phyloP scores from a whole-genome alignment of 352 stramenopile species.

The Bremia lactucae region DNA sequence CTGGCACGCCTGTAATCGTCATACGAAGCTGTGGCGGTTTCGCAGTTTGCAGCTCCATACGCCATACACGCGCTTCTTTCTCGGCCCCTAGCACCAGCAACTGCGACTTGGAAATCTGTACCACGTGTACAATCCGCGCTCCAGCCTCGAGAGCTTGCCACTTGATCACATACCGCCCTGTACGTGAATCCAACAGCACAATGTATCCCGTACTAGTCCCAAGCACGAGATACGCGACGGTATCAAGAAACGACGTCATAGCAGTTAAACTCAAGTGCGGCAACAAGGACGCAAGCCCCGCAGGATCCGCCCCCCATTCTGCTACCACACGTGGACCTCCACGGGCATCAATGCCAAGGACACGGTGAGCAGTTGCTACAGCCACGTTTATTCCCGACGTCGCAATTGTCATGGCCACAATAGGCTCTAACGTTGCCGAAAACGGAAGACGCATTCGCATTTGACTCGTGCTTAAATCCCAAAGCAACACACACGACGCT shows the following conservation, averaged over 20 bases:
- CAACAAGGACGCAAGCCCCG: constrained; percentile 10
- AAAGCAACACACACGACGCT: constrained; percentile 40
- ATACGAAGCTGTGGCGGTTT: constrained; percentile 28
- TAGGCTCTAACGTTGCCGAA: constrained; percentile 22
- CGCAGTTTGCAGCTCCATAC: constrained; percentile 25
- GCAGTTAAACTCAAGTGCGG: constrained; percentile 21
- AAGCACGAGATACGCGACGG: constrained; percentile 23
- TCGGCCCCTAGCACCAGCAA: constrained; percentile 53
- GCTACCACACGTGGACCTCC: constrained; percentile 35
- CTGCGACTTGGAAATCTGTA: constrained; percentile 43
- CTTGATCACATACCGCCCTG: constrained; percentile 27
- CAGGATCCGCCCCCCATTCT: constrained; percentile 52
- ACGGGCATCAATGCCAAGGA: constrained; percentile 41
- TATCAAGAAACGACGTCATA: constrained; percentile 26
- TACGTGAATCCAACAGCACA: constrained; percentile 44
- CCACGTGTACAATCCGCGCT: constrained; percentile 33
- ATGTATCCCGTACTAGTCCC: constrained; percentile 33
- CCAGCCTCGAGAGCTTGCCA: constrained; percentile 50
- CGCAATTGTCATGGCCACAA: constrained; percentile 26
- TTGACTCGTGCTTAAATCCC: constrained; percentile 61
- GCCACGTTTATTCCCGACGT: constrained; percentile 30
- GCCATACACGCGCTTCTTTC: constrained; percentile 59
- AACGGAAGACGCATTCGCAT: constrained; percentile 46
- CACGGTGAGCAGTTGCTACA: constrained; percentile 34
- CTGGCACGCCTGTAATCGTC: constrained; percentile 43